These are phyloP conservation scores for Metarhizium brunneum DNA, from an alignment of 2,329 filamentous ascomycete genomes.

Conservation along the genomic window DNA sequence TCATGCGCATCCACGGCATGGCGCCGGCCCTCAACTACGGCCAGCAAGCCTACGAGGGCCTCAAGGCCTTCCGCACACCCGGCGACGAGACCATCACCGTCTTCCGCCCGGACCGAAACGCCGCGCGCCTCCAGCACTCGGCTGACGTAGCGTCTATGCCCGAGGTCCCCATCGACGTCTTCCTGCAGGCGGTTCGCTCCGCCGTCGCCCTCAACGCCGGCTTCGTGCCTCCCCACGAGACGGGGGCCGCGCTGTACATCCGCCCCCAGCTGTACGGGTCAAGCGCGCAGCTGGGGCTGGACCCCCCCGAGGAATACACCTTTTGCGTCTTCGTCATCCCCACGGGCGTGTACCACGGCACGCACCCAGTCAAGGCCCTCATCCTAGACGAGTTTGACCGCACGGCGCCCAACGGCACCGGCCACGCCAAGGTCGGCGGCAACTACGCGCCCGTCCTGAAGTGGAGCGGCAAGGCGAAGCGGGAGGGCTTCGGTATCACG, in stretches of 20 bases:
- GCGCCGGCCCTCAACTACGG: conserved; percentile 93
- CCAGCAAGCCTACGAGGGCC: conserved; percentile 95
- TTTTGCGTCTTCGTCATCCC: conserved; percentile 87
- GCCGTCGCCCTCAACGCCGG: conserved; percentile 84
- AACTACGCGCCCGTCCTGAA: conserved; percentile 91
- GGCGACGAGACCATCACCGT: conserved; percentile 63
- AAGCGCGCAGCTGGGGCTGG: conserved; percentile 76
- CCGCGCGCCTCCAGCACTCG: conserved; percentile 73
- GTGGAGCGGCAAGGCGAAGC: conserved; percentile 73
- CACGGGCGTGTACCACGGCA: conserved; percentile 89
- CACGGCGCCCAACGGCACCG: conserved; percentile 82
- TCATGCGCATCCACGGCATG: conserved; percentile 88
- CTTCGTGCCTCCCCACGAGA: conserved; percentile 82
- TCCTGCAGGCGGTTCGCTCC: conserved; percentile 65
- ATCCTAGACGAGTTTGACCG: conserved; percentile 92
- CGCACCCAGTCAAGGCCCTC: conserved; percentile 75
- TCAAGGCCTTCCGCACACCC: conserved; percentile 86
- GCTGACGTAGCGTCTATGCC: conserved; percentile 79
- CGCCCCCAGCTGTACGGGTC: conserved; percentile 83
- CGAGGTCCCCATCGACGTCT: conserved; percentile 64
- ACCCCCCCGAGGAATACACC: conserved; percentile 82
- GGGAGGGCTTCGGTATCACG: conserved; percentile 84
- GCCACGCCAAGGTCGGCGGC: conserved; percentile 86
- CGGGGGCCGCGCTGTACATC: conserved; percentile 86
- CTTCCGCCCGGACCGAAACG: conserved; percentile 84